These are phyloP conservation scores for Penicillium flavigenum DNA, from an alignment of 495 filamentous ascomycete species.

Conservation along the genomic window DNA sequence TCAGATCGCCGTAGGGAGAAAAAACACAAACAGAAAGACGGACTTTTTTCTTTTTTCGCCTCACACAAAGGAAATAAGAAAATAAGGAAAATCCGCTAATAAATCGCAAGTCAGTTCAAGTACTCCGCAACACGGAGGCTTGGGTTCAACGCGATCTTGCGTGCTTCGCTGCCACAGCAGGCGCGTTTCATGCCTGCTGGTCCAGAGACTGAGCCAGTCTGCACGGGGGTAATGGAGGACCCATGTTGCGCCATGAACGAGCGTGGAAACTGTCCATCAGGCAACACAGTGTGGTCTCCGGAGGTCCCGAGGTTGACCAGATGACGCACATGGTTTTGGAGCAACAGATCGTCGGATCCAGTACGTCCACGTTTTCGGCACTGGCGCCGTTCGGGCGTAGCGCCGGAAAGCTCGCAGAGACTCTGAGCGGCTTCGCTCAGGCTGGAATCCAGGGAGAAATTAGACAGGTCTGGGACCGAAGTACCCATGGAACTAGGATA, in stretches of 20 bases:
- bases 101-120: conserved; percentile 28
- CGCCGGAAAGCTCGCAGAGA: conserved; percentile 61
- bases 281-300: conserved; percentile 35
- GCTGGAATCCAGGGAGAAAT: conserved; percentile 47
- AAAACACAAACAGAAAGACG: conserved; percentile 23
- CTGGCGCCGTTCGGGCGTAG: conserved; percentile 36
- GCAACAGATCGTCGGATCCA: conserved; percentile 60
- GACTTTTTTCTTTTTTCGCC: conserved; percentile 33
- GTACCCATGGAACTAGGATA: conserved; percentile 52
- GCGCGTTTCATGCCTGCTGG: conserved; percentile 49
- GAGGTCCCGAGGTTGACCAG: conserved; percentile 38
- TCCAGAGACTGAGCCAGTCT: conserved; percentile 34
- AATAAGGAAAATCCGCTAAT: conserved; percentile 15
- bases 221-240: conserved; percentile 23
- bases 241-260: conserved; percentile 35
- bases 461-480: conserved; percentile 50
- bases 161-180: conserved; percentile 47
- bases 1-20: conserved; percentile 10
- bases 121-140: conserved; percentile 37
- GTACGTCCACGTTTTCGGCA: conserved; percentile 69
- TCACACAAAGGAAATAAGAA: conserved; percentile 24
- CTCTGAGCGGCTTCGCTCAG: conserved; percentile 61
- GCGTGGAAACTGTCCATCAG: conserved; percentile 41
- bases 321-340: conserved; percentile 75
- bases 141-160: conserved; percentile 42